Evolutionary conservation across 1,284 basidiomycete genomes (phyloP).

Genomic region (Entoloma clypeatum): DNA sequence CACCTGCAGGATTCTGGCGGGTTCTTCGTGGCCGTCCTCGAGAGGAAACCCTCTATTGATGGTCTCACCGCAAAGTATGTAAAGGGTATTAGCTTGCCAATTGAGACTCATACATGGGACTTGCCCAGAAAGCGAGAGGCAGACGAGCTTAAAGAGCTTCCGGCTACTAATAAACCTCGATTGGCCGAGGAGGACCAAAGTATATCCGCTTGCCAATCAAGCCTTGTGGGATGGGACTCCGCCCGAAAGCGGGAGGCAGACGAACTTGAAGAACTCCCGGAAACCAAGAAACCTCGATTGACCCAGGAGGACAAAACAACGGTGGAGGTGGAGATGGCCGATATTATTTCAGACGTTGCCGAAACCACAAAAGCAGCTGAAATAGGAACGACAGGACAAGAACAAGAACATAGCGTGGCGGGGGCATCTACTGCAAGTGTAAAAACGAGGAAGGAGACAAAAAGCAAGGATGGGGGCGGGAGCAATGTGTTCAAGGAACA

Average conservation of each 20-base stretch:
- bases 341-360: slow-evolving; percentile 10
- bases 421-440: neutral
- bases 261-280: slow-evolving; percentile 16
- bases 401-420: no score
- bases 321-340: slow-evolving; percentile 10
- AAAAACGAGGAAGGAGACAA: slow-evolving; percentile 17
- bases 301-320: slow-evolving; percentile 10
- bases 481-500: slow-evolving; percentile 80
- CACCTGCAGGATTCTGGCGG: slow-evolving; percentile 97
- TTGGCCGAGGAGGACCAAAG: slow-evolving; percentile 24
- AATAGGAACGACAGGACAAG: neutral
- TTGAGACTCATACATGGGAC: slow-evolving; percentile 28
- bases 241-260: slow-evolving; percentile 21
- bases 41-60: slow-evolving; percentile 38
- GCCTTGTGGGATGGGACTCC: no score
- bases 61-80: slow-evolving; percentile 10
- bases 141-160: slow-evolving; percentile 35
- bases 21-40: slow-evolving; percentile 93
- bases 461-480: slow-evolving; percentile 19
- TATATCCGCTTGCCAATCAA: no score
- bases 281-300: slow-evolving; percentile 26
- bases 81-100: neutral
- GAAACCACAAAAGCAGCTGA: neutral
- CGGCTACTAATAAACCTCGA: slow-evolving; percentile 48
- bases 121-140: slow-evolving; percentile 52